These are phyloP conservation scores for Gelatoporia subvermispora DNA, from an alignment of 768 basidiomycete species.

Conservation along the genomic window DNA sequence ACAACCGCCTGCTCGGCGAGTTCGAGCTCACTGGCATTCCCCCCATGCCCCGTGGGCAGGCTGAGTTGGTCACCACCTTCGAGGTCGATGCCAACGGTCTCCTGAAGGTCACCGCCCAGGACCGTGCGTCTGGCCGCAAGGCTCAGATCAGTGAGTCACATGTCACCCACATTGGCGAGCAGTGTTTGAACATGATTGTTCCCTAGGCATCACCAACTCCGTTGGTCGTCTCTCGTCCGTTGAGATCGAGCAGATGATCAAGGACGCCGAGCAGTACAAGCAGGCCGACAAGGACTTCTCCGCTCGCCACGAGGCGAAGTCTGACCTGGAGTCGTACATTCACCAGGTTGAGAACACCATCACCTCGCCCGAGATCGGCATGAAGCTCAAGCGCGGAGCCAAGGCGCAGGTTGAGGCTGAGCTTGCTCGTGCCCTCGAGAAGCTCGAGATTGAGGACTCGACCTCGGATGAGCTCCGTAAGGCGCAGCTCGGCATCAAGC, in stretches of 20 bases:
- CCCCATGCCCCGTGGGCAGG: conserved; percentile 98
- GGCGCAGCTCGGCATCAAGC: conserved; percentile 91
- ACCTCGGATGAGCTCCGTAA: conserved; percentile 93
- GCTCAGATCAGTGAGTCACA: conserved; percentile 82
- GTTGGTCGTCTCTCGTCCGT: conserved; percentile 96
- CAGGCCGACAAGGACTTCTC: conserved; percentile 97
- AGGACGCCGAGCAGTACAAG: conserved; percentile 98
- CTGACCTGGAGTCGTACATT: conserved; percentile 96
- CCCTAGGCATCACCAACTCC: conserved; percentile 90
- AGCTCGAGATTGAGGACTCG: conserved; percentile 96
- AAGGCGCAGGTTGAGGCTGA: conserved; percentile 94
- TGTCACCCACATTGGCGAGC: not conserved
- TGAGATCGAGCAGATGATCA: conserved; percentile 99
- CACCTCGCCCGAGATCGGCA: conserved; percentile 92
- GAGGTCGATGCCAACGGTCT: conserved; percentile 99
- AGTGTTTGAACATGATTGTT: conserved; percentile 6
- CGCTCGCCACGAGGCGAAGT: conserved; percentile 95
- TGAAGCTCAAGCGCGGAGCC: conserved; percentile 98
- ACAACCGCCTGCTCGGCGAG: conserved; percentile 98
- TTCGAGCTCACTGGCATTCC: conserved; percentile 99
- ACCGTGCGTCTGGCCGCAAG: conserved; percentile 98
- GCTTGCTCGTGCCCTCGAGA: conserved; percentile 96
- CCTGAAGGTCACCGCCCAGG: conserved; percentile 96
- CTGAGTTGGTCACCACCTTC: conserved; percentile 98
- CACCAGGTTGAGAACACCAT: conserved; percentile 96